Conservation (phyloP, 2,329 filamentous ascomycete species). For the Pseudogymnoascus sp. region DNA sequence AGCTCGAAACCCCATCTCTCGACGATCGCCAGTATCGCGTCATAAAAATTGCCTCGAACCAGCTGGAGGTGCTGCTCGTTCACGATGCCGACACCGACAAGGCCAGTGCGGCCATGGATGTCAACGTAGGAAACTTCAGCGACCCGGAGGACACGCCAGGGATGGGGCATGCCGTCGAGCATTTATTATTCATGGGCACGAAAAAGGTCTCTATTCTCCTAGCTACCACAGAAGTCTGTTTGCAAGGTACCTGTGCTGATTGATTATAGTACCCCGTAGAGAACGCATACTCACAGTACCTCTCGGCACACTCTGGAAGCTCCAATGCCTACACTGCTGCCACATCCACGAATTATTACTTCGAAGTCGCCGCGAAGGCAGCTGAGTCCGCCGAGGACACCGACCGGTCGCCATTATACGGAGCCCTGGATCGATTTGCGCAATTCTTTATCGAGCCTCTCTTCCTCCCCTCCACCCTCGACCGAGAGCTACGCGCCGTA, state of each 20-base stretch:
- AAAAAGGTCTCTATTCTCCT: constrained; percentile 56
- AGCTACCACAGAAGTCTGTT: background rate
- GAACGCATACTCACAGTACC: constrained; percentile 91
- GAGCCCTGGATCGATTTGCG: constrained; percentile 64
- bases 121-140: constrained; percentile 93
- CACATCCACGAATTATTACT: constrained; percentile 96
- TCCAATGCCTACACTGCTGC: constrained; percentile 93
- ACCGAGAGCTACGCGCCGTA: constrained; percentile 63
- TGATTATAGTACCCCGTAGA: constrained; percentile 68
- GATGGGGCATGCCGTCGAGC: constrained; percentile 89
- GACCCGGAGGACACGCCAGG: constrained; percentile 86
- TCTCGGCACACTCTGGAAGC: constrained; percentile 79
- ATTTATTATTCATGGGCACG: constrained; percentile 94
- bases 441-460: constrained; percentile 68
- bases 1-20: constrained; percentile 71
- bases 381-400: constrained; percentile 54
- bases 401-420: constrained; percentile 53
- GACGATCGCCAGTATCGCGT: constrained; percentile 86
- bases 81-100: constrained; percentile 95
- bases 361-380: constrained; percentile 81
- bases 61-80: constrained; percentile 83
- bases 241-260: background rate
- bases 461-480: constrained; percentile 61
- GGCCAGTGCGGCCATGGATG: constrained; percentile 88
- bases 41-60: constrained; percentile 70